These are phyloP conservation scores for Trypanosoma grayi DNA, from an alignment of 208 protist species.

Conservation along the genomic window DNA sequence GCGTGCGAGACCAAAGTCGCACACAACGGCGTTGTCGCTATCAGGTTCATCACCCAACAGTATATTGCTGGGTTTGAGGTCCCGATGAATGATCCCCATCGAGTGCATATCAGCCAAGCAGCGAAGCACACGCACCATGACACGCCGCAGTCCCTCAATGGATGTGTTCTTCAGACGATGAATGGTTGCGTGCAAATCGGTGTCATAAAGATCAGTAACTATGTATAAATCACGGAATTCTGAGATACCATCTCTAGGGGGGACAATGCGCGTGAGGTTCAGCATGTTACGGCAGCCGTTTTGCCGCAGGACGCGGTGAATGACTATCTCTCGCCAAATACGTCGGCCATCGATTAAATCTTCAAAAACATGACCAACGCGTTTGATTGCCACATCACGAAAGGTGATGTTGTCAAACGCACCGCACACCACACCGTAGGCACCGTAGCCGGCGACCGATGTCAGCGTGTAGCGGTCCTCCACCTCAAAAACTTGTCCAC, in stretches of 20 bases:
- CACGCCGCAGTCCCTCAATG: conserved; percentile 86
- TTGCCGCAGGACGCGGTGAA: conserved; percentile 90
- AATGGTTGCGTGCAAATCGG: conserved; percentile 92
- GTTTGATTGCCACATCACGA: conserved; percentile 97
- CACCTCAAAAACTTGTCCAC: conserved; percentile 84
- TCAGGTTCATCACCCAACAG: conserved; percentile 83
- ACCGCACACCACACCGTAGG: conserved; percentile 88
- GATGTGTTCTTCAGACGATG: conserved; percentile 48
- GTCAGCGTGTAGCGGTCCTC: conserved; percentile 87
- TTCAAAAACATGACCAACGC: conserved; percentile 94
- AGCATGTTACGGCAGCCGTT: conserved; percentile 94
- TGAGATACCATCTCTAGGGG: conserved; percentile 57
- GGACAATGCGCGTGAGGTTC: conserved; percentile 63
- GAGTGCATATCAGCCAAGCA: conserved; percentile 96
- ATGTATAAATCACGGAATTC: conserved; percentile 89
- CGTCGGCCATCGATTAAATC: conserved; percentile 95
- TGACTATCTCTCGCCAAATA: conserved; percentile 96
- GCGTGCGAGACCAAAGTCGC: conserved; percentile 92
- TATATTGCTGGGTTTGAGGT: conserved; percentile 96
- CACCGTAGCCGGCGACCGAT: conserved; percentile 79
- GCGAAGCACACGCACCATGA: conserved; percentile 95
- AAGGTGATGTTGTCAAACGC: conserved; percentile 76
- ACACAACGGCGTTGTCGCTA: conserved; percentile 88
- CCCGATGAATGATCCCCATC: conserved; percentile 96
- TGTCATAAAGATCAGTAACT: conserved; percentile 92